A percentile compares a stretch with the other conserved stretches of the same genome.
Evolutionary conservation across 2,329 filamentous ascomycete genomes (phyloP).

Genomic region (Ceratocystis colombiana): DNA sequence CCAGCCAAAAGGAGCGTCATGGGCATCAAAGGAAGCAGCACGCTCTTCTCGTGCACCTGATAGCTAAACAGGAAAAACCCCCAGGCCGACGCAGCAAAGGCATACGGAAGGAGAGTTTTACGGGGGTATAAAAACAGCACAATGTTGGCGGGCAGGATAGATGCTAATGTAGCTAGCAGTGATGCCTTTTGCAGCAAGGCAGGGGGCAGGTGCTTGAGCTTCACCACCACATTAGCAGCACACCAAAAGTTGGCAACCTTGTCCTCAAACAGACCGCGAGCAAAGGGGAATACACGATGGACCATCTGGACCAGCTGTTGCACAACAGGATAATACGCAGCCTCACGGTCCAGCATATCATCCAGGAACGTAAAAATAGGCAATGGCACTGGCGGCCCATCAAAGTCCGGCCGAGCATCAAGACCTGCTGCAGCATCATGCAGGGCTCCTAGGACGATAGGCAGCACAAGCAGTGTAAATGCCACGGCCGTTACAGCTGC

Average conservation of each 20-base stretch:
- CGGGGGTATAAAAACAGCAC: slow-evolving; percentile 70
- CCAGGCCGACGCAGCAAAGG: slow-evolving; percentile 79
- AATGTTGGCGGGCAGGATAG: slow-evolving; percentile 69
- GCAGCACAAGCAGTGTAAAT: slow-evolving; percentile 65
- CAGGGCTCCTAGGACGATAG: slow-evolving; percentile 61
- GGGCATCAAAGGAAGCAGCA: slow-evolving; percentile 79
- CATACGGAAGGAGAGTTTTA: slow-evolving; percentile 66
- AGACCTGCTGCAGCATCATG: slow-evolving; percentile 59
- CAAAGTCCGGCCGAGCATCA: slow-evolving; percentile 23
- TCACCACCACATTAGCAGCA: slow-evolving; percentile 77
- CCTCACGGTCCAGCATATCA: slow-evolving; percentile 50
- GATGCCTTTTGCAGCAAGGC: slow-evolving; percentile 66
- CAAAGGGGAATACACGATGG: slow-evolving; percentile 91
- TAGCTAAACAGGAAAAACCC: slow-evolving; percentile 97
- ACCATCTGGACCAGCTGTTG: slow-evolving; percentile 75
- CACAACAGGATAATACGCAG: slow-evolving; percentile 62
- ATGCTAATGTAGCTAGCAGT: slow-evolving; percentile 59
- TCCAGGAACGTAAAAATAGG: slow-evolving; percentile 51
- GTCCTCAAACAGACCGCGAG: slow-evolving; percentile 92
- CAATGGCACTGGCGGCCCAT: slow-evolving; percentile 33
- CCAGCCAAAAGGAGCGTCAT: slow-evolving; percentile 82
- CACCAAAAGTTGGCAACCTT: slow-evolving; percentile 99
- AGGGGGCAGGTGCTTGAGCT: slow-evolving; percentile 65
- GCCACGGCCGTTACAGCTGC: slow-evolving; percentile 60
- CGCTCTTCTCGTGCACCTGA: slow-evolving; percentile 97